These are phyloP conservation scores for Zygosaccharomyces bailii DNA, from an alignment of 805 yeast species.

Conservation along the genomic window DNA sequence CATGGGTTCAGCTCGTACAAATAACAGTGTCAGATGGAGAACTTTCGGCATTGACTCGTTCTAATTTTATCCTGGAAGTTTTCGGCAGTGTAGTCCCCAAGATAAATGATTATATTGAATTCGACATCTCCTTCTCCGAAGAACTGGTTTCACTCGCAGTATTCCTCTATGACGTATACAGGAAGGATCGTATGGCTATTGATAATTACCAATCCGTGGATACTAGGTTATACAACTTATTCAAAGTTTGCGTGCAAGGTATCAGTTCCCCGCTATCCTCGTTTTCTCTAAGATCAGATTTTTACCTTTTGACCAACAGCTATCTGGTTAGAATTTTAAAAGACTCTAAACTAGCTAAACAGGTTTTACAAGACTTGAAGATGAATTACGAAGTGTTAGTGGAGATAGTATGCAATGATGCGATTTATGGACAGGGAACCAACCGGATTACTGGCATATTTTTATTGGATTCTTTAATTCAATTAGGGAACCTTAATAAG, in stretches of 20 bases:
- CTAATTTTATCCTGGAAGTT: slow-evolving; percentile 68
- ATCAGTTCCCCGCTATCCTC: slow-evolving; percentile 68
- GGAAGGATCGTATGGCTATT: slow-evolving; percentile 40
- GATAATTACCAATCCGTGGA: slow-evolving; percentile 40
- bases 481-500: slow-evolving; percentile 48
- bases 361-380: slow-evolving; percentile 52
- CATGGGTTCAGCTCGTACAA: slow-evolving; percentile 82
- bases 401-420: slow-evolving; percentile 68
- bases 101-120: slow-evolving; percentile 67
- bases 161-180: slow-evolving; percentile 61
- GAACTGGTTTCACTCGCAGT: slow-evolving; percentile 76
- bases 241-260: slow-evolving; percentile 72
- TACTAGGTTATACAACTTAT: slow-evolving; percentile 62
- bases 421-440: slow-evolving; percentile 73
- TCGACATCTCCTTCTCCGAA: slow-evolving; percentile 63
- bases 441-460: slow-evolving; percentile 71
- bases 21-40: slow-evolving; percentile 63
- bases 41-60: slow-evolving; percentile 43
- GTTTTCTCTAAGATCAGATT: slow-evolving; percentile 65
- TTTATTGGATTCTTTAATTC: slow-evolving; percentile 65
- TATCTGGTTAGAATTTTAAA: slow-evolving; percentile 52
- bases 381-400: slow-evolving; percentile 59
- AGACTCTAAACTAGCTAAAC: slow-evolving; percentile 42
- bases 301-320: slow-evolving; percentile 69
- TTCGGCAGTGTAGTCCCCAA: slow-evolving; percentile 75